Conservation (phyloP, 2,329 filamentous ascomycete species). For the Calycina marina region DNA sequence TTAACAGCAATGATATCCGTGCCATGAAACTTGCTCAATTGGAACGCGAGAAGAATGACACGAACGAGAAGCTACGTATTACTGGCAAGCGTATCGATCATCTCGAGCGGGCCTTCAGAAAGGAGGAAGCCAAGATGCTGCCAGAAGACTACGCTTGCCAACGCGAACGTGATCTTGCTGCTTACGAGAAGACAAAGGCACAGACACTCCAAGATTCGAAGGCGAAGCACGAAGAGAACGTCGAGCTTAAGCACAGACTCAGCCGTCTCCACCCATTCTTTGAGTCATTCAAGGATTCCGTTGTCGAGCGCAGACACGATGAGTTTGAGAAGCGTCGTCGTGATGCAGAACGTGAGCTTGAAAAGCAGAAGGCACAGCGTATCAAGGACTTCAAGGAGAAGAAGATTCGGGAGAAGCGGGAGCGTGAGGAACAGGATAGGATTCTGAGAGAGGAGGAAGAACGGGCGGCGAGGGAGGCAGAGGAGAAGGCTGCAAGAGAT, state of each 20-base stretch:
- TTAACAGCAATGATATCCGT: slow-evolving; percentile 82
- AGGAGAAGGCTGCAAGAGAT: slow-evolving; percentile 66
- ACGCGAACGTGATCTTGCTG: slow-evolving; percentile 59
- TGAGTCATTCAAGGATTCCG: slow-evolving; percentile 65
- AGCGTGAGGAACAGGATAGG: slow-evolving; percentile 73
- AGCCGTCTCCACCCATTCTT: slow-evolving; percentile 72
- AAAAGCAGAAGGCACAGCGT: slow-evolving; percentile 77
- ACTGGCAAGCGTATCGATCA: slow-evolving; percentile 95
- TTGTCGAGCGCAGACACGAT: slow-evolving; percentile 77
- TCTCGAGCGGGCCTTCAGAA: slow-evolving; percentile 88
- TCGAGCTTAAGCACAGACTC: slow-evolving; percentile 87
- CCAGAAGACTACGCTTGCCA: slow-evolving; percentile 74
- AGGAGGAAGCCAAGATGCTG: slow-evolving; percentile 89
- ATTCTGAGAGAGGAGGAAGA: slow-evolving; percentile 74
- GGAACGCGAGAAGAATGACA: slow-evolving; percentile 94
- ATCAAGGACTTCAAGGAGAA: slow-evolving; percentile 80
- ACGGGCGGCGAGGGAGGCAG: slow-evolving; percentile 63
- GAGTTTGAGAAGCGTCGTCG: slow-evolving; percentile 93
- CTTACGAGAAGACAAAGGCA: slow-evolving; percentile 66
- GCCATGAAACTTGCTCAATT: slow-evolving; percentile 90
- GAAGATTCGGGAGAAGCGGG: slow-evolving; percentile 67
- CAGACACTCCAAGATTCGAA: slow-evolving; percentile 70
- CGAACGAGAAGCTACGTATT: slow-evolving; percentile 78
- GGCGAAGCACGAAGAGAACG: slow-evolving; percentile 79
- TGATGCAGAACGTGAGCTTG: slow-evolving; percentile 81